Percentiles rank a stretch among this genome's conserved stretches.
Conservation (phyloP, 371 early-diverging fungal genomes). For the Apophysomyces elegans region DNA sequence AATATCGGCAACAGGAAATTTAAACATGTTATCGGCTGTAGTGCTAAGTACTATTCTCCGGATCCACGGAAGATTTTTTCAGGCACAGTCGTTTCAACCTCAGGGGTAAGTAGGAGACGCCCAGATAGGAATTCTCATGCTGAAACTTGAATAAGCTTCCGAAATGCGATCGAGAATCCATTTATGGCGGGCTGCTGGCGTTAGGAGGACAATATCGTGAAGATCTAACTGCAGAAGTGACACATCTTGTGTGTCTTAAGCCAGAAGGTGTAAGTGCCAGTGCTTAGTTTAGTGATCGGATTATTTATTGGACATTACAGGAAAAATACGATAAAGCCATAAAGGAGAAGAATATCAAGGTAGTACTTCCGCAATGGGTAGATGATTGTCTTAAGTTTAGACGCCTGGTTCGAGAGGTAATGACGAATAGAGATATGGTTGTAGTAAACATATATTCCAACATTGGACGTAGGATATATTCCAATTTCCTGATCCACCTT, state of each 20-base stretch:
- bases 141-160: slow-evolving; percentile 40
- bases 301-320: slow-evolving; percentile 24
- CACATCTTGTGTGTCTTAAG: slow-evolving; percentile 59
- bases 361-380: slow-evolving; percentile 82
- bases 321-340: slow-evolving; percentile 55
- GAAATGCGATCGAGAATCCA: slow-evolving; percentile 41
- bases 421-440: no score
- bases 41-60: slow-evolving; percentile 56
- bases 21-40: slow-evolving; percentile 14
- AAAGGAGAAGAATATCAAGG: slow-evolving; percentile 53
- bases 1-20: not conserved
- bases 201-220: slow-evolving; percentile 64
- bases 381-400: slow-evolving; percentile 71
- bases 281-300: not conserved
- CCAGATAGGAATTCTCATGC: not conserved
- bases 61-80: slow-evolving; percentile 61
- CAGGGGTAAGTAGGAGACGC: slow-evolving; percentile 33
- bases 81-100: slow-evolving; percentile 54
- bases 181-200: slow-evolving; percentile 53
- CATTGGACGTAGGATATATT: slow-evolving; percentile 28
- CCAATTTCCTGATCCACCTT: slow-evolving; percentile 54
- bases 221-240: slow-evolving; percentile 52
- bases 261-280: slow-evolving; percentile 53
- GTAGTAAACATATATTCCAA: not conserved
- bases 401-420: slow-evolving; percentile 53